Conservation (phyloP, 2,329 filamentous ascomycete species). For the Scleromitrula shiraiana region DNA sequence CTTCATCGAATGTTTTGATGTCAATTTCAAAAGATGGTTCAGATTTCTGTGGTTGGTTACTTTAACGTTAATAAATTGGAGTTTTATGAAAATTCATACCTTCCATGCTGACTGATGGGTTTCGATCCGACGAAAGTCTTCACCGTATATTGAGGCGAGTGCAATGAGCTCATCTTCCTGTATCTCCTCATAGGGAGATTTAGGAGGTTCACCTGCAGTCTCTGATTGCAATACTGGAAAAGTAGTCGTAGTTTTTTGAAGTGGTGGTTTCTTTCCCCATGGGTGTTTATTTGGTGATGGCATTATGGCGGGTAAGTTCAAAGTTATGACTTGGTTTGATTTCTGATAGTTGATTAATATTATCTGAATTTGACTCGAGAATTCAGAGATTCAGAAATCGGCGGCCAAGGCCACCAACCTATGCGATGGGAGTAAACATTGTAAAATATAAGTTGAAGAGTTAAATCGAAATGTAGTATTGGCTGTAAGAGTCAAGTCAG, state of each 20-base stretch:
- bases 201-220: conserved; percentile 31
- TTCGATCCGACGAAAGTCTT: conserved; percentile 74
- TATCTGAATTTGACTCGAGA: conserved; percentile 8
- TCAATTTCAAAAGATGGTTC: conserved; percentile 77
- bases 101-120: conserved; percentile 73
- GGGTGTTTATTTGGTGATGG: conserved; percentile 29
- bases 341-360: neutral
- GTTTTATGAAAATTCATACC: conserved; percentile 39
- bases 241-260: conserved; percentile 31
- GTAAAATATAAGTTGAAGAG: neutral
- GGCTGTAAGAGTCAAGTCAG: no score
- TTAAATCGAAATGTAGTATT: neutral
- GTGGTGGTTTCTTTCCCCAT: conserved; percentile 28
- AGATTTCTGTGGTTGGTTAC: conserved; percentile 49
- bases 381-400: conserved; percentile 13
- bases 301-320: conserved; percentile 27
- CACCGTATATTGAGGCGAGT: conserved; percentile 78
- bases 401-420: conserved; percentile 27
- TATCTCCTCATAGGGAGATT: conserved; percentile 68
- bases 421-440: conserved; percentile 22
- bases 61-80: neutral
- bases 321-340: conserved; percentile 8
- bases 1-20: conserved; percentile 64
- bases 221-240: conserved; percentile 22
- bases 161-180: conserved; percentile 85